Evolutionary conservation across 192 early-diverging fungal genomes (phyloP), one percentile per base, ranked within the genome.

Genomic region (Gamsiella multidivaricata): DNA sequence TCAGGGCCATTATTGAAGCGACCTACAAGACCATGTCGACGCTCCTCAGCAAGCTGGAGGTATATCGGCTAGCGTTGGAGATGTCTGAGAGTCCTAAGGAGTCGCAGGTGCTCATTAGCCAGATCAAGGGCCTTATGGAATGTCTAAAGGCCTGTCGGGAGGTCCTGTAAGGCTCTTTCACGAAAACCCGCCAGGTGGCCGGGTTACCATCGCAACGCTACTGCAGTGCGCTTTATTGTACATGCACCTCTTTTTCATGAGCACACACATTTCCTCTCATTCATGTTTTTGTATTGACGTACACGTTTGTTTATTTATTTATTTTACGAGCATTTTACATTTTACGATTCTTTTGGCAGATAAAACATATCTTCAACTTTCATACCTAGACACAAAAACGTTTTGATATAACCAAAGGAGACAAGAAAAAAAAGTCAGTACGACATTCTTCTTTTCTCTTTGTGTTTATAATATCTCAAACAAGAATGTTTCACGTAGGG

Each of bases 51-150:
- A 78, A 78, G 15, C 7, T 78, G 26, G 74, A 78, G 37, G 46
- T 58, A 20, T 78, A 78, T n/a, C 58, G 74, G 33, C 32, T 62
- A 29, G 65, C 74, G 6, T 33, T 78, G 15, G 74, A 78, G 54
- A 49, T 64, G 22, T 47, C 74, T 1, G 74, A 69, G 15, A 78
- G 52, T 42, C 60, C 58, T 5, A 78, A 68, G 41, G 74, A 78
- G 39, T 57, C 59, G 12, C 74, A 78, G 39, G 50, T 42, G 0
- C 54, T 69, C 10, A 43, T 61, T 2, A 46, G 23, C 18, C 66
- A 78, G 31, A 78, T 78, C 65, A 68, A 69, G 31, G 49, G 61
- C 23, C 31, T 69, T 3, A 69, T 78, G 74, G 74, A 78, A 41
- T 78, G 74, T 28, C 37, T 78, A 10, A 68, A 62, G 36, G 74